Evolutionary conservation across 2,329 filamentous ascomycete genomes (phyloP), one percentile per base, ranked within the genome.

Genomic region (Xylariaceae sp.): DNA sequence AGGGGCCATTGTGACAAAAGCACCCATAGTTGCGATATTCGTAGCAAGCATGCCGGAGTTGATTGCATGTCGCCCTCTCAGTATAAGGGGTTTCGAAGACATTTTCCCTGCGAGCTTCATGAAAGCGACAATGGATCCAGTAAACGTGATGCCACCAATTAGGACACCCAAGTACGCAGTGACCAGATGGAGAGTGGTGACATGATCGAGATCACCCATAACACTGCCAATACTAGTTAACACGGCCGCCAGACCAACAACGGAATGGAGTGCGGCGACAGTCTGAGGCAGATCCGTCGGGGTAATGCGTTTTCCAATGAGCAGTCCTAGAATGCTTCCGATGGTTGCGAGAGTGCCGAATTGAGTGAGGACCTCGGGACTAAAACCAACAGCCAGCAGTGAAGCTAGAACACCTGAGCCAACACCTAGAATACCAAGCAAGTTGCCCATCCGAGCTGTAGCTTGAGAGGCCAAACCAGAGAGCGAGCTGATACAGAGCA

Each of bases 71-170:
- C 88, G 82, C 1, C 89, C 91, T 4, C 86, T 89, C 0, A 96
- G 78, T 4, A 84, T 79, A 6, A 86, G 82, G 0, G 92, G 90
- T 55, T 83, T 85, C 0, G 90, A 95, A 0, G 88, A 88, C 86
- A 96, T 92, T 62, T 80, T 86, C 2, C 90, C 91, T 0, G 89
- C 87, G 1, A 96, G 84, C 73, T 96, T 96, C 70, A 95, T 73
- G 74, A 95, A 96, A 0, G 92, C 92, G 0, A 96, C 89, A 54
- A 96, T 87, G 2, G 90, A 94, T 1, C 92, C 92, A 0, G 91
- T 96, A 70, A 96, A 96, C 0, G 92, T 96, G 39, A 96, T 86
- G 57, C 92, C 92, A 65, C 85, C 90, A 56, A 96, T 95, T 0
- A 96, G 77, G 5, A 96, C 91, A 54, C 91, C 92, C 0, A 95